Base-by-base conservation (phyloP, 176 grass and related monocot genomes). In the Aegilops speltoides region DNA sequence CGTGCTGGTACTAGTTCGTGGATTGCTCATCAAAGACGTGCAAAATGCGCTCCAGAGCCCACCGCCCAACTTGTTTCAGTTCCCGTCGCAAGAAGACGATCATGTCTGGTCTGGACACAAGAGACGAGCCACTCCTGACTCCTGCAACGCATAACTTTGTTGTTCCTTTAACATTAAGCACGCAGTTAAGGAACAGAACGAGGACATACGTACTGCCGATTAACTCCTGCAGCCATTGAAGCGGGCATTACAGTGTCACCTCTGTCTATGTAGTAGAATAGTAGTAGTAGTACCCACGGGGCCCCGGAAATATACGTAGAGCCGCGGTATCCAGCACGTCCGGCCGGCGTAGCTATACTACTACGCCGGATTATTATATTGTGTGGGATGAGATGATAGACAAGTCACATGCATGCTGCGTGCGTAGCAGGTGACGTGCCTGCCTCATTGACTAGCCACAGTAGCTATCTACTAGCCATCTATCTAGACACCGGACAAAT, bases 401-500 rank as follows among this genome's bases (percentile, higher is more conserved):
- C 10, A 11, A 46, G 76, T 43, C 84, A 79, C 52, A 46, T 56
- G 64, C 84, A 1, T 46, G 43, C 12, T 46, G 43, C 43, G 28
- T n/a, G 20, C 64, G 33, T 19, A 15, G 38, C 56, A 79, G 52
- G 2, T 70, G 84, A 86, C 67, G 85, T 46, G 85, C 36, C 76
- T 11, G 60, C 41, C 31, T 43, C 76, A 23, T n/a, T 33, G 46
- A 57, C 74, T 32, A 77, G 73, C 45, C 14, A 29, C 10, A 41
- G 41, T 4, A 13, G 41, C 41, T 45, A 45, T 9, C 38, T 10
- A 38, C 38, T 16, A 66, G 14, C 15, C 8, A 23, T 8, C 69
- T 24, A 41, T 22, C 41, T 9, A 78, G 73, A 54, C 60, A 1
- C 9, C 52, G 29, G 20, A 70, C 24, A 41, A 38, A 38, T 40